A percentile compares a stretch with the other conserved stretches of the same genome.
These are phyloP conservation scores for Tetrastigma voinierianum DNA, from an alignment of 164 flowering plant genomes.

Conservation along the genomic window DNA sequence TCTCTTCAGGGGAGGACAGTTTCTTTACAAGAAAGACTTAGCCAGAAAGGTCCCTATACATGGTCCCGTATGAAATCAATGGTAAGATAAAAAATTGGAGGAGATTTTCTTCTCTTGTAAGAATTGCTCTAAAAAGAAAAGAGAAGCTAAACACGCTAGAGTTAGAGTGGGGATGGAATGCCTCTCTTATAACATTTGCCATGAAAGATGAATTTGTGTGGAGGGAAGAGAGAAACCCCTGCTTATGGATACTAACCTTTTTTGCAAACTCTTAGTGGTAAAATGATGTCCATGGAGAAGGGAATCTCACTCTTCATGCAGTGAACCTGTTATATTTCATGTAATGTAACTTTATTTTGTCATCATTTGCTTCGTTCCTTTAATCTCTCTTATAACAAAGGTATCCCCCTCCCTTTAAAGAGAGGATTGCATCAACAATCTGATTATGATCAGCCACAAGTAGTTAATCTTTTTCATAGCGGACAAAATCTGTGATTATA, in stretches of 20 bases:
- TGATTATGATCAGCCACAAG: not conserved
- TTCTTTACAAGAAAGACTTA: not conserved
- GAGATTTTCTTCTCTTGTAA: not conserved
- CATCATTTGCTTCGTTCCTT: not conserved
- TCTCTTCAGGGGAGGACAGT: not conserved
- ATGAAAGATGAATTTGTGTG: not conserved
- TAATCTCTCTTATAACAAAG: not conserved
- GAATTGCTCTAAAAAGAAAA: not conserved
- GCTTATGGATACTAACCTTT: not conserved
- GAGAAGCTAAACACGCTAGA: too few species aligned
- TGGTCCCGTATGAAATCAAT: not conserved
- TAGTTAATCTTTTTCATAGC: not conserved
- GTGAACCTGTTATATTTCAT: not conserved
- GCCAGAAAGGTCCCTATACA: too few species aligned
- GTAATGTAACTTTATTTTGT: not conserved
- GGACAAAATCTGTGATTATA: not conserved
- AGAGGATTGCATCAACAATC: not conserved
- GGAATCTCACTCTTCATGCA: not conserved
- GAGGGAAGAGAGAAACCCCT: not conserved
- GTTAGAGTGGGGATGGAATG: too few species aligned
- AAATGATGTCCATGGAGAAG: not conserved
- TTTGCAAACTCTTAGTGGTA: not conserved
- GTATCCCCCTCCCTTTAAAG: not conserved
- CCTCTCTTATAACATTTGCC: too few species aligned
- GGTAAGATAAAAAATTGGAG: not conserved